Base-by-base conservation (phyloP, 371 early-diverging fungal genomes). In the Batkoa obscura region DNA sequence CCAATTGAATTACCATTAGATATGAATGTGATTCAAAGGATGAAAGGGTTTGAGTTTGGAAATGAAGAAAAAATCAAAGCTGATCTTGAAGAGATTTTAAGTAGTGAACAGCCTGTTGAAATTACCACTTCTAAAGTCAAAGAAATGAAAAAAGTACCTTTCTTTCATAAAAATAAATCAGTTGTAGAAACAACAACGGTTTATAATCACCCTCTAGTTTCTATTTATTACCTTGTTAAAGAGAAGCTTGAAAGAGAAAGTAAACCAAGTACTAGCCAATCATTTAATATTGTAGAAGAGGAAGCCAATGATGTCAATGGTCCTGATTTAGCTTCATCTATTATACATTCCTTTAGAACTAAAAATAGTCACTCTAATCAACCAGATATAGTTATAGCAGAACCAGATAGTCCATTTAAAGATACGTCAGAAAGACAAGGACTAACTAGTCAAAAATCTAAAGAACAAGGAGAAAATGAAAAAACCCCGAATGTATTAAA, bases 1-100 rank as follows among this genome's bases (percentile, higher is more conserved):
- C 87, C 89, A 9, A 64, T 91, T 9, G 66, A 69, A 0, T 59
- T 80, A 31, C 84, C 86, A 0, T 67, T 89, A 1, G 84, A 93
- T 58, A 69, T 71, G 57, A 79, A 77, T 9, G 81, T 90, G 2
- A 71, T 93, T 36, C 74, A 74, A 12, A 79, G 82, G n/a, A 90
- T 93, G 88, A 72, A 78, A 0, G 94, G 88, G 0, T 93, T 91
- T 66, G 88, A 87, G 12, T 88, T 90, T 74, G 90, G 90, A 32
- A 70, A 78, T 0, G 81, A 81, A 47, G 77, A 79, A 39, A 79
- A 84, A 47, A 84, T 85, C 60, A 71, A 74, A 56, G 56, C 67
- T 15, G 74, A 77, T 10, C 59, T 86, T 6, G 73, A 83, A 55
- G 62, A 68, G 2, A 72, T 81, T 36, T 70, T 88, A 36, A 66